Evolutionary conservation across 169 alveolate species (phyloP).

Genomic region (Blepharisma undulans): DNA sequence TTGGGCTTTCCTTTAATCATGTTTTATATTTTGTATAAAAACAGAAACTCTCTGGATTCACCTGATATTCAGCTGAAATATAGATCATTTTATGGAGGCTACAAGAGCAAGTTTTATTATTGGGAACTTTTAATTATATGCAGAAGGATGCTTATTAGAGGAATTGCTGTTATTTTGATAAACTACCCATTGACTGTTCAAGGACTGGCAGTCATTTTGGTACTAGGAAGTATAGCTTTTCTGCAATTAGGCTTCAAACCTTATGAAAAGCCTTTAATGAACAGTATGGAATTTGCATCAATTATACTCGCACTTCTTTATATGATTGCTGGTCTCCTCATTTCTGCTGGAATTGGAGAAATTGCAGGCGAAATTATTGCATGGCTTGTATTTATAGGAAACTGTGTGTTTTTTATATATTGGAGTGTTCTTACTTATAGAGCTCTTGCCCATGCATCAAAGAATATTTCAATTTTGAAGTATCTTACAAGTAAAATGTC

Average conservation of each 20-base stretch:
- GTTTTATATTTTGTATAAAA: background rate
- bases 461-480: background rate
- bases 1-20: constrained; percentile 1
- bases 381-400: background rate
- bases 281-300: background rate
- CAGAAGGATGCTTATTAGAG: background rate
- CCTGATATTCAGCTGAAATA: background rate
- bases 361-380: background rate
- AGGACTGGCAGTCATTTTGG: background rate
- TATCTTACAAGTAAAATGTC: background rate
- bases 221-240: background rate
- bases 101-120: background rate
- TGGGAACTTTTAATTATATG: constrained; percentile 12
- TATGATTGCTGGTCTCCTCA: background rate
- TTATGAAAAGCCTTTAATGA: background rate
- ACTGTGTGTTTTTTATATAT: background rate
- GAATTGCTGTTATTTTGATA: background rate
- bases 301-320: background rate
- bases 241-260: background rate
- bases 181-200: background rate
- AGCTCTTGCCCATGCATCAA: background rate
- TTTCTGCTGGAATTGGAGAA: background rate
- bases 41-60: background rate
- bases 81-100: background rate
- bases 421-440: background rate